Evolutionary conservation across 768 basidiomycete genomes (phyloP).

Genomic region (Podaxis sp.): DNA sequence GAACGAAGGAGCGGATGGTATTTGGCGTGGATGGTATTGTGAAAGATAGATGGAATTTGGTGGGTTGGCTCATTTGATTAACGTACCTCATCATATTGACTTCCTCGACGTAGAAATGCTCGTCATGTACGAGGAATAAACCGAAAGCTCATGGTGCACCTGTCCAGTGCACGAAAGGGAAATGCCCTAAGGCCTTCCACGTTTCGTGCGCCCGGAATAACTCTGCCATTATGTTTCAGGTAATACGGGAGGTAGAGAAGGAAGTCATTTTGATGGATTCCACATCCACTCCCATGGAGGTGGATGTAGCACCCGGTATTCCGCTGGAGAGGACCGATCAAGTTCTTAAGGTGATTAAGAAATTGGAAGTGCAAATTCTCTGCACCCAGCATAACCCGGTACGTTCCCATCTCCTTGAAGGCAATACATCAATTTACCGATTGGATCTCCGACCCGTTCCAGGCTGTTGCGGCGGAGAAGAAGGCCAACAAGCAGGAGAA

Average conservation of each 20-base stretch:
- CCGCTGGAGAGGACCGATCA: slow-evolving; percentile 19
- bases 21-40: slow-evolving; percentile 88
- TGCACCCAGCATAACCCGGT: slow-evolving; percentile 93
- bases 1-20: slow-evolving; percentile 53
- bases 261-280: slow-evolving; percentile 69
- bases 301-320: slow-evolving; percentile 23
- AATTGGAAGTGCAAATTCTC: slow-evolving; percentile 70
- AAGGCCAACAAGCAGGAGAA: slow-evolving; percentile 74
- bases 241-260: slow-evolving; percentile 75
- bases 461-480: slow-evolving; percentile 77
- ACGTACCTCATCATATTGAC: neutral
- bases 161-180: slow-evolving; percentile 92
- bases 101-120: slow-evolving; percentile 71
- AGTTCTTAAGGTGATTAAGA: slow-evolving; percentile 70
- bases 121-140: slow-evolving; percentile 70
- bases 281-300: slow-evolving; percentile 28
- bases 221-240: slow-evolving; percentile 52
- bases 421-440: neutral
- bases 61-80: slow-evolving; percentile 36
- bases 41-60: slow-evolving; percentile 91
- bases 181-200: slow-evolving; percentile 92
- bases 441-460: slow-evolving; percentile 5
- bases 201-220: slow-evolving; percentile 82
- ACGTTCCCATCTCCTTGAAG: slow-evolving; percentile 29
- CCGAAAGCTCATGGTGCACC: slow-evolving; percentile 74